phyloP scores from a whole-genome alignment of 129 eudicot genomes.

The Rutidosis leptorrhynchoides region DNA sequence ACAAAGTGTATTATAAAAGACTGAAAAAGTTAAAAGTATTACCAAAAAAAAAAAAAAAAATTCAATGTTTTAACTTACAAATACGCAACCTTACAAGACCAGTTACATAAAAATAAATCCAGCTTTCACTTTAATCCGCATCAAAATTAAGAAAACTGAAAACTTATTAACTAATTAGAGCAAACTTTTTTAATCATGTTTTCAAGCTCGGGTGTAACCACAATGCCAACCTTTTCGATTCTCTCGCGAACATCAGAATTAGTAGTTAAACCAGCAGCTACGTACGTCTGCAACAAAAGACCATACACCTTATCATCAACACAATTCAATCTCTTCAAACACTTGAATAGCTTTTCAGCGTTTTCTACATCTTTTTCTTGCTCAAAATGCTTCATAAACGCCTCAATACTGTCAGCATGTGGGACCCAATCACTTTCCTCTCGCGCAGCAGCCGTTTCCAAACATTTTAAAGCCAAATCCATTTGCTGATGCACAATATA shows the following conservation, averaged over 20 bases:
- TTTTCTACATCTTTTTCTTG: slow-evolving; percentile 47
- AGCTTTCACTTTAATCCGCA: background rate
- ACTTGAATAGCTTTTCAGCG: slow-evolving; percentile 50
- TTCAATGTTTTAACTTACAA: too few relatives aligned
- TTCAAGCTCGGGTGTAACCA: slow-evolving; percentile 42
- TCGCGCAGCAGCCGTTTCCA: slow-evolving; percentile 48
- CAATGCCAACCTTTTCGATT: slow-evolving; percentile 48
- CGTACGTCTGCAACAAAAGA: slow-evolving; percentile 47
- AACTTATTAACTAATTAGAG: slow-evolving; percentile 24
- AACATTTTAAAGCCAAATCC: slow-evolving; percentile 39
- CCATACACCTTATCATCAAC: slow-evolving; percentile 44
- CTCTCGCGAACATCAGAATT: slow-evolving; percentile 41
- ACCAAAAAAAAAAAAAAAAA: too few relatives aligned
- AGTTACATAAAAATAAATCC: background rate
- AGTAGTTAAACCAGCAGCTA: slow-evolving; percentile 45
- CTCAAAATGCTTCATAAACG: slow-evolving; percentile 41
- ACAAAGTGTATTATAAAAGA: background rate
- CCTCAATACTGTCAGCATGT: slow-evolving; percentile 20
- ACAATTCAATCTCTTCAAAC: slow-evolving; percentile 42
- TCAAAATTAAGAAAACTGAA: background rate
- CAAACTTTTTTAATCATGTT: slow-evolving; percentile 49
- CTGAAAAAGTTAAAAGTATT: too few relatives aligned
- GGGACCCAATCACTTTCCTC: slow-evolving; percentile 39
- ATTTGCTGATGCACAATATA: slow-evolving; percentile 33
- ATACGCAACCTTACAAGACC: too few relatives aligned